These are phyloP conservation scores for Quercus lobata DNA, from an alignment of 331 rosid genomes.

Conservation along the genomic window DNA sequence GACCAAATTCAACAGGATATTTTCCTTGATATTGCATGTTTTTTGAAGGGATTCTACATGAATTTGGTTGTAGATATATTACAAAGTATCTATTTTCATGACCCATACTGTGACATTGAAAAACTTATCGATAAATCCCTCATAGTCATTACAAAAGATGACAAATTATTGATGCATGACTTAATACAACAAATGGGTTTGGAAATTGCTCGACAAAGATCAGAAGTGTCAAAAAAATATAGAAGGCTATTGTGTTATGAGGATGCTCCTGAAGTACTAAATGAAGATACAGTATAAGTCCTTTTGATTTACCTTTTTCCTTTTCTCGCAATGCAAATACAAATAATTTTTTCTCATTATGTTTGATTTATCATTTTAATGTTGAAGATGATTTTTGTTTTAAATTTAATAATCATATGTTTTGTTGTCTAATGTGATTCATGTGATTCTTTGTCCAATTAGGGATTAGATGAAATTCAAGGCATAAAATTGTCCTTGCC, in stretches of 20 bases:
- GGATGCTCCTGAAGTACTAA: not conserved
- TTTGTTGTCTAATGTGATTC: too few relatives aligned
- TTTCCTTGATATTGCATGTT: constrained; percentile 19
- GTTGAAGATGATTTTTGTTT: too few relatives aligned
- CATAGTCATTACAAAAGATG: not conserved
- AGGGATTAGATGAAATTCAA: not conserved
- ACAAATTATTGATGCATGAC: constrained; percentile 14
- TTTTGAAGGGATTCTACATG: not conserved
- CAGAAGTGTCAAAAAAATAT: not conserved
- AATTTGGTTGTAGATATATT: constrained; percentile 5
- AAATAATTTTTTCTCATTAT: too few relatives aligned
- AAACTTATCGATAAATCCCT: constrained; percentile 17
- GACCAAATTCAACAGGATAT: not conserved
- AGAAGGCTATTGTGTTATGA: constrained; percentile 11
- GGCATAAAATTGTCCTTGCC: too few relatives aligned
- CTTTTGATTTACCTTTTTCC: not conserved
- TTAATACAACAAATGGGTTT: constrained; percentile 13
- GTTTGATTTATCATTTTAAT: too few relatives aligned
- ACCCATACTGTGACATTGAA: not conserved
- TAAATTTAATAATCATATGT: too few relatives aligned
- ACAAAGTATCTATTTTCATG: not conserved
- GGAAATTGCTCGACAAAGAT: constrained; percentile 3
- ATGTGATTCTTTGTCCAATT: not conserved
- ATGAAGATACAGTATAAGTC: not conserved
- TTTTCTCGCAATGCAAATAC: not conserved